Percentiles rank a stretch among this genome's conserved stretches.
These are phyloP conservation scores for Mucor saturninus DNA, from an alignment of 371 early-diverging fungal genomes.

Conservation along the genomic window DNA sequence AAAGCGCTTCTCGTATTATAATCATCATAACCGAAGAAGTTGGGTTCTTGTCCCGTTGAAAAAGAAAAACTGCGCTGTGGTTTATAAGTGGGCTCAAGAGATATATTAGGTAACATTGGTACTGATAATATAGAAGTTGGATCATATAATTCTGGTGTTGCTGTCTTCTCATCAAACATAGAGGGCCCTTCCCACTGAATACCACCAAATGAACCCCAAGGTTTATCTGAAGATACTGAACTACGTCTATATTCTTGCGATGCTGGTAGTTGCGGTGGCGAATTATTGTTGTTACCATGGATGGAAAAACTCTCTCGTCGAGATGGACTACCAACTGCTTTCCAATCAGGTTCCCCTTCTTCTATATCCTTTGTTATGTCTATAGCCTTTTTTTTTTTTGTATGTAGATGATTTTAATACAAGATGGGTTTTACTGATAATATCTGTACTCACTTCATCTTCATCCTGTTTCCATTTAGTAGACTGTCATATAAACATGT, in stretches of 20 bases:
- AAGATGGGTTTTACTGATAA: too few relatives aligned
- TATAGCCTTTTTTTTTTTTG: constrained; percentile 16
- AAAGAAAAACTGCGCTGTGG: constrained; percentile 52
- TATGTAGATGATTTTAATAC: not conserved
- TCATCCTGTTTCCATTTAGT: constrained; percentile 14
- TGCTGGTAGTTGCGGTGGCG: constrained; percentile 3
- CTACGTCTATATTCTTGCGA: constrained; percentile 3
- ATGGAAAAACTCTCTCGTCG: constrained; percentile 26
- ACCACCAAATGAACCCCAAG: constrained; percentile 51
- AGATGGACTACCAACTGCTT: constrained; percentile 33
- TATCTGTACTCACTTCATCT: constrained; percentile 12
- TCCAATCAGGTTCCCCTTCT: constrained; percentile 21
- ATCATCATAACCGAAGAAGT: constrained; percentile 41
- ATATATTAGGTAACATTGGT: constrained; percentile 46
- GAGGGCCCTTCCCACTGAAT: constrained; percentile 51
- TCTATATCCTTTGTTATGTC: constrained; percentile 4
- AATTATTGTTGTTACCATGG: constrained; percentile 2
- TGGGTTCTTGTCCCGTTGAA: constrained; percentile 47
- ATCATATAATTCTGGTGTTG: constrained; percentile 3
- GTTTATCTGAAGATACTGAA: constrained; percentile 10
- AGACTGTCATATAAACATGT: constrained; percentile 1
- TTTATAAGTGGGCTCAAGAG: constrained; percentile 42
- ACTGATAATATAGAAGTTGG: constrained; percentile 29
- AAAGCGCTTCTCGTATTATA: constrained; percentile 26
- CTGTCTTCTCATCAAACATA: constrained; percentile 39